Conservation (phyloP, 2,329 filamentous ascomycete species). For the Monilinia aucupariae region DNA sequence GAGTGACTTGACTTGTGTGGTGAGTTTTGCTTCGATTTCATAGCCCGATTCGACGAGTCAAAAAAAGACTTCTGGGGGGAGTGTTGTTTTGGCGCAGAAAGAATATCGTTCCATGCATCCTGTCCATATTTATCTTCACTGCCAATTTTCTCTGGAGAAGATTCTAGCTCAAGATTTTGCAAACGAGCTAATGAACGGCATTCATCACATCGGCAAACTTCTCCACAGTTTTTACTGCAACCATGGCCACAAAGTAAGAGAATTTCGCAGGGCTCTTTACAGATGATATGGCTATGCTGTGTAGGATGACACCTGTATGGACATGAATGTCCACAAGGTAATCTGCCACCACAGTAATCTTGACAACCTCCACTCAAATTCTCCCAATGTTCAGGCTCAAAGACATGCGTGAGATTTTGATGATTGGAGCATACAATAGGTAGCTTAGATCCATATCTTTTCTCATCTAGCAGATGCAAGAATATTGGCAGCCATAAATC, state of each 20-base stretch:
- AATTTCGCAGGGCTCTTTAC: slow-evolving; percentile 26
- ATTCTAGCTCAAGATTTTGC: neutral
- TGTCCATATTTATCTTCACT: neutral
- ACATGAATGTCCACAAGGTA: slow-evolving; percentile 33
- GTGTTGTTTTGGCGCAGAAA: neutral
- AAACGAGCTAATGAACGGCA: slow-evolving; percentile 14
- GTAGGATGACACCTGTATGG: slow-evolving; percentile 31
- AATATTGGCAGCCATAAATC: slow-evolving; percentile 35
- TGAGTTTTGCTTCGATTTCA: neutral
- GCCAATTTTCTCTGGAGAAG: neutral
- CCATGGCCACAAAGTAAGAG: slow-evolving; percentile 31
- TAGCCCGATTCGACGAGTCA: neutral
- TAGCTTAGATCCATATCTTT: slow-evolving; percentile 39
- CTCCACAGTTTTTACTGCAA: slow-evolving; percentile 28
- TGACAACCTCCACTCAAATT: slow-evolving; percentile 49
- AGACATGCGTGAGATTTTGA: slow-evolving; percentile 45
- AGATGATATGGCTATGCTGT: slow-evolving; percentile 27
- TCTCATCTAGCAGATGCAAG: slow-evolving; percentile 39
- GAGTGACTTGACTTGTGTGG: neutral
- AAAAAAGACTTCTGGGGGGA: neutral
- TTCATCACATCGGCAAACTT: slow-evolving; percentile 29
- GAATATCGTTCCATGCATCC: no score
- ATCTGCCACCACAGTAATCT: slow-evolving; percentile 39
- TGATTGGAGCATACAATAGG: slow-evolving; percentile 62
- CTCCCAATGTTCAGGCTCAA: slow-evolving; percentile 49